Conservation (phyloP, 176 grass and related monocot species). For the Paspalum vaginatum region DNA sequence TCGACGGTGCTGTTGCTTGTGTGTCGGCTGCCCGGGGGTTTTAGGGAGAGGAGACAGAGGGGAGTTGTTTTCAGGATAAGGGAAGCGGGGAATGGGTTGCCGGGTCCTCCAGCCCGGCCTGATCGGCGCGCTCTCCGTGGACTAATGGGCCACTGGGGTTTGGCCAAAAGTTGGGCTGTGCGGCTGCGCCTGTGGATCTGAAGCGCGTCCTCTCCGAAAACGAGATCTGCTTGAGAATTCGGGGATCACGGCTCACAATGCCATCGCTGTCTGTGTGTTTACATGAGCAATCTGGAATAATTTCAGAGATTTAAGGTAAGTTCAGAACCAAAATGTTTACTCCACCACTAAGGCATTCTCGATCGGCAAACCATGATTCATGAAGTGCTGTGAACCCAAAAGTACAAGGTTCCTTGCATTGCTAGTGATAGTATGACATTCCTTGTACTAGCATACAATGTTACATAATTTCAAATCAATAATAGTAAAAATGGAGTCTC, state of each 20-base stretch:
- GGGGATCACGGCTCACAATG: not conserved
- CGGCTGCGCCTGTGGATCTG: no score
- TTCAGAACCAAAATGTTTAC: not conserved
- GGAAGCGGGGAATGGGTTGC: slow-evolving; percentile 18
- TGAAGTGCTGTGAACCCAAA: not conserved
- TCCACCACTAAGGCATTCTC: not conserved
- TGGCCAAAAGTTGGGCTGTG: not conserved
- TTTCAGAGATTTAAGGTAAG: not conserved
- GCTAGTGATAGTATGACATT: not conserved
- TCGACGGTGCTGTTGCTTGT: not conserved
- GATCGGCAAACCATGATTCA: not conserved
- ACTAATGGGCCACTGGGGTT: not conserved
- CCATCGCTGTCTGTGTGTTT: not conserved
- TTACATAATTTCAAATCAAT: slow-evolving; percentile 24
- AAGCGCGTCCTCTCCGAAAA: not conserved
- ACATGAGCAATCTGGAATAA: not conserved
- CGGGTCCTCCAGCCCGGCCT: not conserved
- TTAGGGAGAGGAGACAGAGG: slow-evolving; percentile 13
- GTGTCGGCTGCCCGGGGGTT: slow-evolving; percentile 28
- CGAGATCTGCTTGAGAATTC: not conserved
- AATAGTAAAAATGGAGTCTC: slow-evolving; percentile 12
- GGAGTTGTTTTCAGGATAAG: slow-evolving; percentile 51
- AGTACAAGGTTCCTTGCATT: not conserved
- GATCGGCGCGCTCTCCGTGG: not conserved
- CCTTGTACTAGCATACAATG: not conserved